Evolutionary conservation across 768 basidiomycete genomes (phyloP).

Genomic region (Russula sp.): DNA sequence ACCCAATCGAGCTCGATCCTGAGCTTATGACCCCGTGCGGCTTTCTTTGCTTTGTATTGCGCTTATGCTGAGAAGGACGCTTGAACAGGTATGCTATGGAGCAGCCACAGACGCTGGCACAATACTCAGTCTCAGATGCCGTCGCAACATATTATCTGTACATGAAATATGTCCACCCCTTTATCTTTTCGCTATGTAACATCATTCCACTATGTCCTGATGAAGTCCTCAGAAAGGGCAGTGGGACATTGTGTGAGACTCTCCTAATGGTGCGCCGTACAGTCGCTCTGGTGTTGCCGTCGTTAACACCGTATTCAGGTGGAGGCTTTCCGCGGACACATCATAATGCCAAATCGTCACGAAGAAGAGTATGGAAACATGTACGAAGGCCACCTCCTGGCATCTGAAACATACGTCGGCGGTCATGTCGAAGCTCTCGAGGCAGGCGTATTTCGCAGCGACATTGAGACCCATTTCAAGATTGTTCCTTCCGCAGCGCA

Average conservation of each 20-base stretch:
- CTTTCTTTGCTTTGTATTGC: not conserved
- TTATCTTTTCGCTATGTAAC: constrained; percentile 98
- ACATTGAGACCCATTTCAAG: constrained; percentile 93
- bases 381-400: constrained; percentile 93
- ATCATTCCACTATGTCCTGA: constrained; percentile 97
- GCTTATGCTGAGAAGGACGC: not conserved
- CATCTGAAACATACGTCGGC: constrained; percentile 97
- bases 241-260: constrained; percentile 95
- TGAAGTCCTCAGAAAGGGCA: constrained; percentile 93
- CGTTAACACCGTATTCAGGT: constrained; percentile 49
- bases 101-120: constrained; percentile 88
- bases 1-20: constrained; percentile 95
- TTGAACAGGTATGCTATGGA: constrained; percentile 85
- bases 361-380: constrained; percentile 89
- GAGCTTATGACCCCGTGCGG: constrained; percentile 98
- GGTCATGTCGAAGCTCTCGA: constrained; percentile 98
- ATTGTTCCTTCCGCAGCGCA: constrained; percentile 84
- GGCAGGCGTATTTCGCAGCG: constrained; percentile 96
- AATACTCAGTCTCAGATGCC: constrained; percentile 99
- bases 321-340: constrained; percentile 84
- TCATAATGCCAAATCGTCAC: constrained; percentile 98
- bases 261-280: constrained; percentile 79
- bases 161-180: constrained; percentile 99
- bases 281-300: not conserved
- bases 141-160: constrained; percentile 99